These are phyloP conservation scores for Thermomyces lanuginosus DNA, from an alignment of 2,329 filamentous ascomycete species.

Conservation along the genomic window DNA sequence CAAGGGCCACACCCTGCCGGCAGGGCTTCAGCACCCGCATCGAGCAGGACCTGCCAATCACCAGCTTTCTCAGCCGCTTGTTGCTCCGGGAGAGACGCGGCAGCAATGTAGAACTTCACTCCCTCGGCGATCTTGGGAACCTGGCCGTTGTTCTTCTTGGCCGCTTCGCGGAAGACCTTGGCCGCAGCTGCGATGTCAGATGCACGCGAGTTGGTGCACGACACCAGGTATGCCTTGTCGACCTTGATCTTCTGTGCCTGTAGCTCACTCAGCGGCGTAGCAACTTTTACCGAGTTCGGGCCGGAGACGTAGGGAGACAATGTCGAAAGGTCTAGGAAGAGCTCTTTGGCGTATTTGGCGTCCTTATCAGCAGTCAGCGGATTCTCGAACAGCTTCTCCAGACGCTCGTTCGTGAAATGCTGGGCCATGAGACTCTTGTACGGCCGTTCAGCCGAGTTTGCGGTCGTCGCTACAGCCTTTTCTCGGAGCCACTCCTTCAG, in stretches of 20 bases:
- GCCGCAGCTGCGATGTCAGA: constrained; percentile 73
- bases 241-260: constrained; percentile 58
- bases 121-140: constrained; percentile 54
- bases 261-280: constrained; percentile 59
- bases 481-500: constrained; percentile 57
- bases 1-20: constrained; percentile 68
- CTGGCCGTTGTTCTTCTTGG: constrained; percentile 41
- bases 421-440: constrained; percentile 33
- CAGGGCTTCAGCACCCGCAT: constrained; percentile 58
- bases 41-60: constrained; percentile 68
- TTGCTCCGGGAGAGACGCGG: constrained; percentile 68
- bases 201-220: constrained; percentile 72
- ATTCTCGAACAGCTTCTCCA: constrained; percentile 57
- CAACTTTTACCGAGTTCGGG: constrained; percentile 80
- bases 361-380: constrained; percentile 55
- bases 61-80: constrained; percentile 59
- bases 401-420: constrained; percentile 53
- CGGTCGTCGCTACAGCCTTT: constrained; percentile 57
- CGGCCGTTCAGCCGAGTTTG: constrained; percentile 37
- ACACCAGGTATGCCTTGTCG: constrained; percentile 73
- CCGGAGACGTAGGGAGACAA: constrained; percentile 72
- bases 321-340: constrained; percentile 68
- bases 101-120: constrained; percentile 78
- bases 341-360: constrained; percentile 65
- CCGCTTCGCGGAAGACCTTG: constrained; percentile 66